phyloP scores from a whole-genome alignment of 805 yeast species.

The Kodamaea restingae region DNA sequence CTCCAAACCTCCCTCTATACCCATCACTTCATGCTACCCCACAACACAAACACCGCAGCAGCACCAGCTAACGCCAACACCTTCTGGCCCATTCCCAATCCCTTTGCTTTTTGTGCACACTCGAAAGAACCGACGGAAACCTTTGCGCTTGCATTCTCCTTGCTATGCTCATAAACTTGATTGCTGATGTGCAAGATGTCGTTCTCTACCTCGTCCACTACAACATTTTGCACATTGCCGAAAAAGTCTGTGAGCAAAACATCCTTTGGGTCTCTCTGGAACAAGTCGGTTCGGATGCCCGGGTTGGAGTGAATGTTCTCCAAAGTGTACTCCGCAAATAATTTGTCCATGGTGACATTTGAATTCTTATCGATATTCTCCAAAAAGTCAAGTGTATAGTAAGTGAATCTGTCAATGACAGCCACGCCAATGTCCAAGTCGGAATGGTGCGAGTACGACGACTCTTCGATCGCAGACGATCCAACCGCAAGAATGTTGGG shows the following conservation, averaged over 20 bases:
- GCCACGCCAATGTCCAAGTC: constrained; percentile 97
- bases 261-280: constrained; percentile 57
- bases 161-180: constrained; percentile 12
- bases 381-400: constrained; percentile 81
- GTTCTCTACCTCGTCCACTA: constrained; percentile 54
- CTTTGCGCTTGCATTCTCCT: too few species aligned
- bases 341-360: constrained; percentile 68
- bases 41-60: not conserved
- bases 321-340: constrained; percentile 79
- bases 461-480: constrained; percentile 79
- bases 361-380: constrained; percentile 79
- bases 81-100: not conserved
- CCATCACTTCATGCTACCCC: too few species aligned
- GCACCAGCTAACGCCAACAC: not conserved
- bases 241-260: constrained; percentile 89
- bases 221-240: constrained; percentile 82
- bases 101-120: not conserved
- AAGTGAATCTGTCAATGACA: constrained; percentile 94
- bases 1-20: too few species aligned
- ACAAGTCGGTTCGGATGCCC: constrained; percentile 85
- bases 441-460: constrained; percentile 92
- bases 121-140: not conserved
- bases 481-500: constrained; percentile 94
- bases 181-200: constrained; percentile 39
- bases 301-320: constrained; percentile 87